These are phyloP conservation scores for Crotalaria pallida DNA, from an alignment of 306 rosid species.

Conservation along the genomic window DNA sequence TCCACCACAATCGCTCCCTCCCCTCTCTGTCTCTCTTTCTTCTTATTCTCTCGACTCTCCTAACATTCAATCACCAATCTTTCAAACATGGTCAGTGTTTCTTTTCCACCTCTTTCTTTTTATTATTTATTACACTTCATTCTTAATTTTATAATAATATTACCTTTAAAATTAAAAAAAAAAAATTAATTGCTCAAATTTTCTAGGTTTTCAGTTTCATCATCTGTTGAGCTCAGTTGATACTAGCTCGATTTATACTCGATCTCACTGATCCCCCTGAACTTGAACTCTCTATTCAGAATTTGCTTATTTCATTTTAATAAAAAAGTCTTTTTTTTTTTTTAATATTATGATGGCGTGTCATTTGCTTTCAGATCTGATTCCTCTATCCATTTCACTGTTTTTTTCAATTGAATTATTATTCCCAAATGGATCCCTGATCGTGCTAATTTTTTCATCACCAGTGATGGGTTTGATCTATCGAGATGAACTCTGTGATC, in stretches of 20 bases:
- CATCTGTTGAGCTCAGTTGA: too few species aligned
- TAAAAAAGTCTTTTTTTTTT: too few species aligned
- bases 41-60: background rate
- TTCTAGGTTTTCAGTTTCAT: background rate
- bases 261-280: conserved; percentile 13
- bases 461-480: conserved; percentile 8
- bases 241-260: conserved; percentile 16
- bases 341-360: background rate
- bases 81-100: conserved; percentile 20
- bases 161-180: too few species aligned
- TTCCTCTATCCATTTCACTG: background rate
- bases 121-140: background rate
- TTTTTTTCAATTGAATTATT: background rate
- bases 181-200: background rate
- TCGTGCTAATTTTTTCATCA: background rate
- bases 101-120: background rate
- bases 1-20: conserved; percentile 26
- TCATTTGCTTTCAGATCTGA: conserved; percentile 17
- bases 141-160: too few species aligned
- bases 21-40: too few species aligned
- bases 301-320: background rate
- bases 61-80: background rate
- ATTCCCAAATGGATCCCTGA: background rate
- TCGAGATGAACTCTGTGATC: background rate
- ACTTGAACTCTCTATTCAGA: background rate